These are phyloP conservation scores for Sanghuangporus weigelae DNA, from an alignment of 1,284 basidiomycete species.

Conservation along the genomic window DNA sequence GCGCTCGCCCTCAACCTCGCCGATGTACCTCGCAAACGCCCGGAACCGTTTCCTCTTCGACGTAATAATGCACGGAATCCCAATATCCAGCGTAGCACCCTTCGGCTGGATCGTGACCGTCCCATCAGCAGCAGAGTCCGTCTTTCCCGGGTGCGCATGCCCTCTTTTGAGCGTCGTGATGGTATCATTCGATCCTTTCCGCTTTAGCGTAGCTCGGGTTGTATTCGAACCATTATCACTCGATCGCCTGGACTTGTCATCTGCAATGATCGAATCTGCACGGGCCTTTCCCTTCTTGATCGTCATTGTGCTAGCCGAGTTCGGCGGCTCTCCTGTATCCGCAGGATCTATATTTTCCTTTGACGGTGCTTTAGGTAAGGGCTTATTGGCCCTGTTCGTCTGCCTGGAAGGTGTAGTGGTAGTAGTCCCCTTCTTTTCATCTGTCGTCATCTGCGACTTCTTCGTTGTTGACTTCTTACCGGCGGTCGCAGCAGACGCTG, in stretches of 20 bases:
- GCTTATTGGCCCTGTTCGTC: neutral
- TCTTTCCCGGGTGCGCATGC: neutral
- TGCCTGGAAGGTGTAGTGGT: neutral
- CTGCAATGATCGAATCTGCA: slow-evolving; percentile 1
- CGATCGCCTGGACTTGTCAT: slow-evolving; percentile 8
- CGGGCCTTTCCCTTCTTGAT: slow-evolving; percentile 10
- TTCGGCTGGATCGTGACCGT: slow-evolving; percentile 29
- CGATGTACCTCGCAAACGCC: slow-evolving; percentile 85
- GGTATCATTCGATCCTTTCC: slow-evolving; percentile 41
- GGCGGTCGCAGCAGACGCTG: slow-evolving; percentile 18
- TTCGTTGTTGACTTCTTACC: slow-evolving; percentile 2
- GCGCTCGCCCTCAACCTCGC: slow-evolving; percentile 69
- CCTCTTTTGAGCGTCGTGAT: slow-evolving; percentile 29
- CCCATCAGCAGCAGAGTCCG: neutral
- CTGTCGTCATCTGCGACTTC: neutral
- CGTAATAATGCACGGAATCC: slow-evolving; percentile 88
- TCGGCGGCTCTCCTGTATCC: neutral
- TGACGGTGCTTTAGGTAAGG: slow-evolving; percentile 11
- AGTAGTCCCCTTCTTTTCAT: neutral
- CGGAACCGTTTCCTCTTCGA: slow-evolving; percentile 79
- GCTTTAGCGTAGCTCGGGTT: slow-evolving; percentile 31
- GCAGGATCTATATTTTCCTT: slow-evolving; percentile 13
- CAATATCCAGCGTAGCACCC: slow-evolving; percentile 77
- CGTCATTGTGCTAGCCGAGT: slow-evolving; percentile 12
- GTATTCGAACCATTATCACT: slow-evolving; percentile 36